Evolutionary conservation across 2,329 filamentous ascomycete genomes (phyloP).

Genomic region (Truncatella angustata): DNA sequence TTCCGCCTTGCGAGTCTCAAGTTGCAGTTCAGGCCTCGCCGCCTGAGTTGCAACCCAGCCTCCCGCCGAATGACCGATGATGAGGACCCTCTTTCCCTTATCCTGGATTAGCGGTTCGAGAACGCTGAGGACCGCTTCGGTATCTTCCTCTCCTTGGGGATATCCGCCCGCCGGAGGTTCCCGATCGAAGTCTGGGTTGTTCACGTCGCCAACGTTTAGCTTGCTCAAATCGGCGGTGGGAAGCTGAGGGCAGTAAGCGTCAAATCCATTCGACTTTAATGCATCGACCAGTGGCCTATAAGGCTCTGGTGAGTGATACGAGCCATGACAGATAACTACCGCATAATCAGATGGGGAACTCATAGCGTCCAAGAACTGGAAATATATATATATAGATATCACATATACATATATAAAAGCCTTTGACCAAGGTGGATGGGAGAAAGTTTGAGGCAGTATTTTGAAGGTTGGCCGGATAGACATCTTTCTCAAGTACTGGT

Average conservation of each 20-base stretch:
- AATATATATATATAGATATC: too few species aligned
- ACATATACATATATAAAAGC: too few species aligned
- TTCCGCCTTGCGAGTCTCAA: conserved; percentile 13
- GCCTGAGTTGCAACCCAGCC: conserved; percentile 32
- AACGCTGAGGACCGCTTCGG: neutral
- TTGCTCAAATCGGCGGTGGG: conserved; percentile 26
- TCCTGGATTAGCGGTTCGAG: neutral
- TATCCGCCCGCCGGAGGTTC: conserved; percentile 26
- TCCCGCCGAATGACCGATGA: conserved; percentile 30
- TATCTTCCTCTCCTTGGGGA: conserved; percentile 21
- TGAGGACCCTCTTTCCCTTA: conserved; percentile 27
- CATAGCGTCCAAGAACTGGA: too few species aligned
- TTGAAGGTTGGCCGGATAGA: too few species aligned
- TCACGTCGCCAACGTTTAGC: conserved; percentile 21
- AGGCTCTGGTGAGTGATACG: conserved; percentile 28
- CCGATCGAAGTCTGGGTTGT: conserved; percentile 20
- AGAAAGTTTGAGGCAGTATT: too few species aligned
- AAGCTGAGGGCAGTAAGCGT: conserved; percentile 31
- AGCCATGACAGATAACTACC: conserved; percentile 24
- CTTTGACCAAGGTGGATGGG: too few species aligned
- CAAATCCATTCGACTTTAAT: conserved; percentile 22
- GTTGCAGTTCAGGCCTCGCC: conserved; percentile 25
- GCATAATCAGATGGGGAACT: conserved; percentile 12
- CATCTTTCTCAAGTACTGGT: too few species aligned
- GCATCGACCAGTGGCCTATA: conserved; percentile 25